Conservation (phyloP, 805 yeast species). For the Barnettozyma wickerhamii region DNA sequence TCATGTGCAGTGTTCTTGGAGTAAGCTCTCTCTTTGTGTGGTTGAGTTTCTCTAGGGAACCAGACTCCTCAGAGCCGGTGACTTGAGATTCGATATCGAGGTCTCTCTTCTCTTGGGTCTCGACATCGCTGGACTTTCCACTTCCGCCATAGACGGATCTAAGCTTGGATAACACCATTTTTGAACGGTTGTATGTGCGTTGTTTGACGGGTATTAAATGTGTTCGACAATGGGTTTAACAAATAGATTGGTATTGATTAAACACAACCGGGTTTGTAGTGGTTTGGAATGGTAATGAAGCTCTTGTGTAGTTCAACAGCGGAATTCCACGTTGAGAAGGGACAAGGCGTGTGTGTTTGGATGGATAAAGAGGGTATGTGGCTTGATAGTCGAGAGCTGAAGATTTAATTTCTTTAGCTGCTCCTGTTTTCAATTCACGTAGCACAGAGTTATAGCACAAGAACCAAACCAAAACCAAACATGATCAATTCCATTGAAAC, state of each 20-base stretch:
- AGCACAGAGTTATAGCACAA: background rate
- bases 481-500: background rate
- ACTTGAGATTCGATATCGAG: slow-evolving; percentile 5
- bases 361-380: too few relatives aligned
- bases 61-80: slow-evolving; percentile 5
- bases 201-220: too few relatives aligned
- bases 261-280: too few relatives aligned
- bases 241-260: too few relatives aligned
- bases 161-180: background rate
- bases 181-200: background rate
- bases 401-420: too few relatives aligned
- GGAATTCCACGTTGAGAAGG: too few relatives aligned
- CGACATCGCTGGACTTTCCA: background rate
- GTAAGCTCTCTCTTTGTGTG: slow-evolving; percentile 10
- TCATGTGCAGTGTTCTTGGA: slow-evolving; percentile 11
- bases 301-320: too few relatives aligned
- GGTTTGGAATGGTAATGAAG: too few relatives aligned
- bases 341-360: too few relatives aligned
- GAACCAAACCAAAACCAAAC: background rate
- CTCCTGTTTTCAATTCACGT: background rate
- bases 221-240: too few relatives aligned
- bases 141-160: background rate
- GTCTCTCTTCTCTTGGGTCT: slow-evolving; percentile 5
- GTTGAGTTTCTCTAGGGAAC: slow-evolving; percentile 9
- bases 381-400: too few relatives aligned